Base-by-base conservation (phyloP, 2,329 filamentous ascomycete species). In the Epichloe sp. region DNA sequence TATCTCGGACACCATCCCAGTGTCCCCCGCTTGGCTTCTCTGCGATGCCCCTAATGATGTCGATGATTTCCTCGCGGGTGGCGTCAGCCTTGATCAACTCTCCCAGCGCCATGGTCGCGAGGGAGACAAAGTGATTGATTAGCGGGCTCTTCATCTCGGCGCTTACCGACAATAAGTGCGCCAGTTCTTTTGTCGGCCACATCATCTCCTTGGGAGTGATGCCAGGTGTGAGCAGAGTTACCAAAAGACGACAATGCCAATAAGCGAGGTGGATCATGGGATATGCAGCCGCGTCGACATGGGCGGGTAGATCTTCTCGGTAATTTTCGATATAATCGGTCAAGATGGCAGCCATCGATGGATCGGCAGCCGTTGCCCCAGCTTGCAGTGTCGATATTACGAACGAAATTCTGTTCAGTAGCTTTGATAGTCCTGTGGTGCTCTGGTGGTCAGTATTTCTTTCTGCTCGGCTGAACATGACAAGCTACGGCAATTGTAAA, bases 191-290 rank as follows among this genome's bases (percentile, higher is more conserved):
- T 26, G 79, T 78, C 5, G 80, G 76, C 63, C 77, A 80, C 19
- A 85, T 66, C 15, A 83, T 71, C 53, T 84, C 77, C 2, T 71
- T 67, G 0, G 78, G 71, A 41, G 77, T 75, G 1, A 76, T 71
- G 11, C 72, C 72, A 1, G 78, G 74, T 38, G 76, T 77, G 50
- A 82, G 70, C 2, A 86, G 72, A 48, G 81, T 79, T 10, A 79
- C 73, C 17, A 88, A 70, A 8, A 87, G 71, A 54, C 81, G 79
- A 56, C 79, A 75, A 62, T 87, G 82, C 77, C 84, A 86, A 65
- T 85, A 87, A 17, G 77, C 77, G 23, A 88, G 71, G 57, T 85
- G 79, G 2, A 87, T 71, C 35, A 83, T 62, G 3, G 78, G 78
- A 47, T 76, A 71, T 3, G 70, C 67, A 0, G 66, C 61, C 4